Base-by-base conservation (phyloP, 352 stramenopile species). In the Globisporangium cylindrosporum region DNA sequence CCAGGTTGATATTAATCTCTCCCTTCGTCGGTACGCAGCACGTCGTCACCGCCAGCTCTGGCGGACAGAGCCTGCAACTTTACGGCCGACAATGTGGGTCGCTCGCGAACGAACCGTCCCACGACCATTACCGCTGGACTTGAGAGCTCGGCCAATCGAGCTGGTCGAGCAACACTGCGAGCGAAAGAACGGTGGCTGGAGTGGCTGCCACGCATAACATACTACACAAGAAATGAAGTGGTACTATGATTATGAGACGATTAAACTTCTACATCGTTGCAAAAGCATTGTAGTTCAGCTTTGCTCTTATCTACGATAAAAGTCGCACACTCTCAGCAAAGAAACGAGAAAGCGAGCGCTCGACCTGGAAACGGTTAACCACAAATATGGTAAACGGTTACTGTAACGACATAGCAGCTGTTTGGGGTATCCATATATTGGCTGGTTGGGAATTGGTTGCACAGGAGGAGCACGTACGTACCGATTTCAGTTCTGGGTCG, bases 1-100 rank as follows among this genome's bases (percentile, higher is more conserved):
- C 84, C 84, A 94, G 92, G 74, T 94, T 94, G 62, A 78, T 78
- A 56, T 90, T 92, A 66, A 70, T 78, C 5, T 84, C 78, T 49
- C 81, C 82, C 54, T 84, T 89, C 20, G 91, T 69, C 10, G 86
- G 84, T 48, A 94, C 76, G 58, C 86, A 94, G 66, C 84, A 94
- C 20, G 79, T 92, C 10, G 86, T 92, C 49, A 82, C 88, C 18
- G 79, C 71, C 76, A 94, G 85, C 20, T 92, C 80, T 15, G 79
- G 79, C 9, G 84, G 84, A 20, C 86, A 94, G 3, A 94, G 57
- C 9, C 82, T 92, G 65, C 84, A 94, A 3, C 62, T 65, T 22
- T 89, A 81, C 1, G 80, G 74, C 53, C 86, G 74, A 67, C 86
- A 94, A 48, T 92, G 82, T 36, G 66, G 73, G 67, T 89, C 76